A percentile compares a stretch with the other conserved stretches of the same genome.
Evolutionary conservation across 2,329 filamentous ascomycete genomes (phyloP).

Genomic region (Aureobasidium sp.): DNA sequence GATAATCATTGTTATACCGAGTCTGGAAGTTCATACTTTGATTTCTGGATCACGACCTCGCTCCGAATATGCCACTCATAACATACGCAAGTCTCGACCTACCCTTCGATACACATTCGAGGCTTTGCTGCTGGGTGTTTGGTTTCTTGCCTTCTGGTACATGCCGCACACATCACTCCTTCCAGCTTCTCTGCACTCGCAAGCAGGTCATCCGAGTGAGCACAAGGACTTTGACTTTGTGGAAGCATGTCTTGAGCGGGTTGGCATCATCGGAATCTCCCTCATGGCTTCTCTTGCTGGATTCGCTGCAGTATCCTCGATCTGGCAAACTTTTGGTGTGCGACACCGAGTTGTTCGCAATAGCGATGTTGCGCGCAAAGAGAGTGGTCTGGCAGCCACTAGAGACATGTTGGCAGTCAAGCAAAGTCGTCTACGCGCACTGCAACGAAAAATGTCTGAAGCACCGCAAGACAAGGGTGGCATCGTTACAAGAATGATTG

Average conservation of each 20-base stretch:
- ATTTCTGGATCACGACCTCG: conserved; percentile 19
- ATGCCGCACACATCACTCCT: conserved; percentile 30
- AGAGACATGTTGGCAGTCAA: conserved; percentile 72
- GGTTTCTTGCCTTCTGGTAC: conserved; percentile 69
- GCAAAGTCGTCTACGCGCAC: conserved; percentile 58
- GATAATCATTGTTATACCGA: conserved; percentile 66
- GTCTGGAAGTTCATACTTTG: conserved; percentile 71
- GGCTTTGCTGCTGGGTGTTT: conserved; percentile 52
- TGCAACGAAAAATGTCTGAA: conserved; percentile 57
- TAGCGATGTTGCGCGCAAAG: conserved; percentile 65
- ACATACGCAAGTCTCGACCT: conserved; percentile 1
- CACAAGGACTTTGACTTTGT: conserved; percentile 38
- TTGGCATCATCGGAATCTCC: conserved; percentile 78
- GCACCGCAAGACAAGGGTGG: conserved; percentile 35
- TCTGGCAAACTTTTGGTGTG: conserved; percentile 74
- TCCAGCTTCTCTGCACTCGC: conserved; percentile 31
- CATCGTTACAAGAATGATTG: conserved; percentile 66
- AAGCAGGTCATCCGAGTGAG: conserved; percentile 18
- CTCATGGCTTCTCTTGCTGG: conserved; percentile 83
- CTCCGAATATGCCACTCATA: not conserved
- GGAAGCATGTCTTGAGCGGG: conserved; percentile 52
- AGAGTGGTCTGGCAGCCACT: conserved; percentile 68
- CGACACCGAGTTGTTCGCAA: conserved; percentile 54
- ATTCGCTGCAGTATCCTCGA: conserved; percentile 78
- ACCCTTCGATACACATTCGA: conserved; percentile 39